phyloP scores from a whole-genome alignment of 148 eudicot species.

The Fagopyrum homotropicum region DNA sequence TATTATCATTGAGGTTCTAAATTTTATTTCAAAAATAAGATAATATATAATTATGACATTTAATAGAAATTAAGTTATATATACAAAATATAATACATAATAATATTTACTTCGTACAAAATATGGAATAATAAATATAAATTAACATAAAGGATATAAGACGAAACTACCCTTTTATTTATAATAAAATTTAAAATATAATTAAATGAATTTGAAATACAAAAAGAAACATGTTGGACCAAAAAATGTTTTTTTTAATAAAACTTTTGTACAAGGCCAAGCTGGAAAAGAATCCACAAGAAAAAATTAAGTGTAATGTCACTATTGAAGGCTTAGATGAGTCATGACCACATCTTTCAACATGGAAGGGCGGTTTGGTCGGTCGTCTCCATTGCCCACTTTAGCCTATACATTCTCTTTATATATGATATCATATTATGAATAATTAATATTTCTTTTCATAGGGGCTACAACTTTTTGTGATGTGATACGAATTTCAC shows the following conservation, averaged over 20 bases:
- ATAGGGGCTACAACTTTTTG: not conserved
- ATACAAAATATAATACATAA: too few species aligned
- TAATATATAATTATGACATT: too few species aligned
- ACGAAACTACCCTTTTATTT: too few species aligned
- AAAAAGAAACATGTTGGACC: not conserved
- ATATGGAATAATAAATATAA: too few species aligned
- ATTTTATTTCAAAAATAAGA: too few species aligned
- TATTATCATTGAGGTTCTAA: too few species aligned
- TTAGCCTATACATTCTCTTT: not conserved
- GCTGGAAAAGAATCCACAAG: not conserved
- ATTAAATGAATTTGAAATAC: not conserved
- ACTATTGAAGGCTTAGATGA: not conserved
- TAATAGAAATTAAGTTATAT: too few species aligned
- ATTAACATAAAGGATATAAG: too few species aligned
- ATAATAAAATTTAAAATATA: not conserved
- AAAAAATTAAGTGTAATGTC: not conserved
- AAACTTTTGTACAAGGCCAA: not conserved
- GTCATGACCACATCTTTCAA: conserved; percentile 3
- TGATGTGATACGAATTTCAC: not conserved
- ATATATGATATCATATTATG: not conserved
- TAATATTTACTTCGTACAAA: too few species aligned
- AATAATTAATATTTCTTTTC: not conserved
- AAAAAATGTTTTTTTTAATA: not conserved
- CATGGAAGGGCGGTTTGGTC: conserved; percentile 13
- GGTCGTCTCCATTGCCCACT: not conserved